These are phyloP conservation scores for Rhodamnia argentea DNA, from an alignment of 345 rosid species.

Conservation along the genomic window DNA sequence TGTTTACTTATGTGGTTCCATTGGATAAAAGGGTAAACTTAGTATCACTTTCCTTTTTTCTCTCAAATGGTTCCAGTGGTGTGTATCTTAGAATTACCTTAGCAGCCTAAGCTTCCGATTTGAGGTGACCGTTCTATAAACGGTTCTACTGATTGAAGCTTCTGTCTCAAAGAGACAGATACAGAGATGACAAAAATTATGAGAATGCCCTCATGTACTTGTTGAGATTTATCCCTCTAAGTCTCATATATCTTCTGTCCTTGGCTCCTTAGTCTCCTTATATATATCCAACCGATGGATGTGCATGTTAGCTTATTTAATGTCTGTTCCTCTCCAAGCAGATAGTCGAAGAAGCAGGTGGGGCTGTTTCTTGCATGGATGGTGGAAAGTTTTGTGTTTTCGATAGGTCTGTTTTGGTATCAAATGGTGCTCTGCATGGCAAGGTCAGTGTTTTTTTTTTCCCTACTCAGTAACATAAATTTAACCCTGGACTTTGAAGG, in stretches of 20 bases:
- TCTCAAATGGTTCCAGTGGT: not conserved
- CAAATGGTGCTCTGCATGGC: slow-evolving; percentile 71
- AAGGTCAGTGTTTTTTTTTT: slow-evolving; percentile 39
- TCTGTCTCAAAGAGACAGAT: not conserved
- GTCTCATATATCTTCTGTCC: not conserved
- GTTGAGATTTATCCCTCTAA: not conserved
- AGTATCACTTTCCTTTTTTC: not conserved
- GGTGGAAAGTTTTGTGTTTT: slow-evolving; percentile 79
- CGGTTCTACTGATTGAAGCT: not conserved
- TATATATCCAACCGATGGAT: not conserved
- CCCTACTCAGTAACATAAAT: not conserved
- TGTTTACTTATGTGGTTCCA: not conserved
- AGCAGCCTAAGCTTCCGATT: not conserved
- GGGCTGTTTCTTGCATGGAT: slow-evolving; percentile 79
- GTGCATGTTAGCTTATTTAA: not conserved
- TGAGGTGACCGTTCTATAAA: not conserved
- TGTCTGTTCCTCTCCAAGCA: slow-evolving; percentile 8
- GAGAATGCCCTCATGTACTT: not conserved
- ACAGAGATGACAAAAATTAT: not conserved
- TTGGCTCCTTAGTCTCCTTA: not conserved
- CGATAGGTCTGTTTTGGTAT: slow-evolving; percentile 89
- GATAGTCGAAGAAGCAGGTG: slow-evolving; percentile 99
- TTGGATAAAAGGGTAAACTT: not conserved
- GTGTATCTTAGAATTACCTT: not conserved
- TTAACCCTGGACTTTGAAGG: not conserved